Evolutionary conservation across 345 rosid genomes (phyloP).

Genomic region (Turritis glabra): DNA sequence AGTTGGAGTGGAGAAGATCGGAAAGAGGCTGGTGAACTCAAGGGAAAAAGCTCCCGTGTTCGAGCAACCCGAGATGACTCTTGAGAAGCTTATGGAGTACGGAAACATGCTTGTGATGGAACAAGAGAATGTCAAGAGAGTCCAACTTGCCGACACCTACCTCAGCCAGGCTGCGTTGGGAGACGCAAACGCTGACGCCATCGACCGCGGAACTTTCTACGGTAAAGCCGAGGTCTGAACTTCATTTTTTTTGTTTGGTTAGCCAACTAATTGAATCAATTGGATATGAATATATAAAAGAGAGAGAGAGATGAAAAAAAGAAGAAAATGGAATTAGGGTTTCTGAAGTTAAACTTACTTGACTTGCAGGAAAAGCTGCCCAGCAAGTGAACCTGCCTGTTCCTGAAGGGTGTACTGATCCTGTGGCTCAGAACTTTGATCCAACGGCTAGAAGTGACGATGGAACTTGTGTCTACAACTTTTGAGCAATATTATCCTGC

Average conservation of each 20-base stretch:
- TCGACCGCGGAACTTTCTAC: slow-evolving; percentile 67
- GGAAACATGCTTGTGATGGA: slow-evolving; percentile 89
- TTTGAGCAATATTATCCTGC: slow-evolving; percentile 32
- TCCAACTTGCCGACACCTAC: slow-evolving; percentile 90
- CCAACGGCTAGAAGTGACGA: slow-evolving; percentile 96
- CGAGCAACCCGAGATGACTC: slow-evolving; percentile 74
- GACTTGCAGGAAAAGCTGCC: slow-evolving; percentile 71
- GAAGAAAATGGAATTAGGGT: background rate
- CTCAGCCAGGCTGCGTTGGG: slow-evolving; percentile 88
- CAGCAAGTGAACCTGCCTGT: slow-evolving; percentile 75
- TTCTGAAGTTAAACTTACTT: slow-evolving; percentile 16
- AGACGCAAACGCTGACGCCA: slow-evolving; percentile 73
- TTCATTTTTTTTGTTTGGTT: slow-evolving; percentile 1
- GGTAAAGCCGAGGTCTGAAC: slow-evolving; percentile 51
- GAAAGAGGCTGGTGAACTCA: slow-evolving; percentile 92
- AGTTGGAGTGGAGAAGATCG: slow-evolving; percentile 60
- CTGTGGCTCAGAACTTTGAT: slow-evolving; percentile 63
- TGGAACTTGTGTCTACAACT: slow-evolving; percentile 70
- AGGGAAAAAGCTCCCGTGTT: slow-evolving; percentile 78
- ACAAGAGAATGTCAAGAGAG: slow-evolving; percentile 96
- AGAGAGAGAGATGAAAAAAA: background rate
- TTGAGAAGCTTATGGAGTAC: slow-evolving; percentile 73
- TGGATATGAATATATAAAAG: background rate
- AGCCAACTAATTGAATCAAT: background rate
- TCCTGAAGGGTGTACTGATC: slow-evolving; percentile 91